phyloP scores from a whole-genome alignment of 331 rosid species.

The Acacia pycnantha region DNA sequence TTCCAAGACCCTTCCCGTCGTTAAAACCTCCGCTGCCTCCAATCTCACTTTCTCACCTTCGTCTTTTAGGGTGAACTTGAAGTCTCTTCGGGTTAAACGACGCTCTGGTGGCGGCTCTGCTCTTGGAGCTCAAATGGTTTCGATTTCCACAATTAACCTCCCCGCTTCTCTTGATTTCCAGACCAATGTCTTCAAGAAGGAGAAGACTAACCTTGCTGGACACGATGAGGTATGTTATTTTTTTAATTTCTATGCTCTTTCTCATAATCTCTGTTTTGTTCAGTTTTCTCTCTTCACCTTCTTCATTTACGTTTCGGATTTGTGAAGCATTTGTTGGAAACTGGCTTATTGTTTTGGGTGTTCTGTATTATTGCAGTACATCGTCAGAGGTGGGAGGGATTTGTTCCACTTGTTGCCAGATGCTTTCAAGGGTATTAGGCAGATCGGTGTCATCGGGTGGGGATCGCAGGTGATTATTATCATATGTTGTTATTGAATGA shows the following conservation, averaged over 20 bases:
- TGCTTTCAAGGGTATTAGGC: slow-evolving; percentile 88
- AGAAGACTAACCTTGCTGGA: slow-evolving; percentile 81
- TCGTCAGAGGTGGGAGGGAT: slow-evolving; percentile 91
- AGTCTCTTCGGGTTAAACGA: slow-evolving; percentile 32
- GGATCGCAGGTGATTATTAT: slow-evolving; percentile 79
- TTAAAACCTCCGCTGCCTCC: slow-evolving; percentile 24
- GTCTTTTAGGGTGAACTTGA: slow-evolving; percentile 26
- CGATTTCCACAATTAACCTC: slow-evolving; percentile 42
- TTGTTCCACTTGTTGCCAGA: slow-evolving; percentile 83
- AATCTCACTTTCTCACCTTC: slow-evolving; percentile 39
- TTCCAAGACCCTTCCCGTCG: slow-evolving; percentile 33
- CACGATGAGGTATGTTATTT: slow-evolving; percentile 69
- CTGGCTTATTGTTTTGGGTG: not conserved
- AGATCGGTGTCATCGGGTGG: slow-evolving; percentile 99
- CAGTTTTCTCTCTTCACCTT: not conserved
- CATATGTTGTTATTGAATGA: not conserved
- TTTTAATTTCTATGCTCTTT: not conserved
- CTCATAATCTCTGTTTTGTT: not conserved
- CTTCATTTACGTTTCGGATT: not conserved
- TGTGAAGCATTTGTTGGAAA: not conserved
- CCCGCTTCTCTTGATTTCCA: slow-evolving; percentile 64
- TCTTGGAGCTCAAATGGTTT: slow-evolving; percentile 73
- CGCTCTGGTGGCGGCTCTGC: slow-evolving; percentile 29
- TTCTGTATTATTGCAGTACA: slow-evolving; percentile 47
- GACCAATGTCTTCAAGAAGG: slow-evolving; percentile 81